Conservation (phyloP, 352 stramenopile genomes). For the Phytophthora cryptogea region DNA sequence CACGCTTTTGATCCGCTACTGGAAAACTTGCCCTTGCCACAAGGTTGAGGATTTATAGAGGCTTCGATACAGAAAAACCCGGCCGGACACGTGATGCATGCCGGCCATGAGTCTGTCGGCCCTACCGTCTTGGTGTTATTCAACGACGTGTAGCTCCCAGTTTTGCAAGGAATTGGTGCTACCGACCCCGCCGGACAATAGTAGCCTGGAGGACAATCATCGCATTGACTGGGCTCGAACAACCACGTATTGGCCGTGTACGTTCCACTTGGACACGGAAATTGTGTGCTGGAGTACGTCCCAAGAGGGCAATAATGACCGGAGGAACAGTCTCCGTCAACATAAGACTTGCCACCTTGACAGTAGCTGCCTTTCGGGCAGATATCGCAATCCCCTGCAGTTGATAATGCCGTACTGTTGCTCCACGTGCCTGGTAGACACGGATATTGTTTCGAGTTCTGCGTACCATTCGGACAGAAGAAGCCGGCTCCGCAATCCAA, state of each 20-base stretch:
- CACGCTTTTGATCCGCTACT: conserved; percentile 58
- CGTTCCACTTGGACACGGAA: conserved; percentile 84
- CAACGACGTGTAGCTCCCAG: conserved; percentile 71
- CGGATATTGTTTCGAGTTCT: conserved; percentile 68
- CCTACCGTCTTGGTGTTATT: conserved; percentile 78
- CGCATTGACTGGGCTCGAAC: conserved; percentile 75
- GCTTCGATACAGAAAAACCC: conserved; percentile 85
- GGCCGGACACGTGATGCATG: conserved; percentile 75
- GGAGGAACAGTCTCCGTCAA: conserved; percentile 71
- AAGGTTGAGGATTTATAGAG: conserved; percentile 61
- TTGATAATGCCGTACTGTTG: conserved; percentile 62
- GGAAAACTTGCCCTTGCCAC: conserved; percentile 71
- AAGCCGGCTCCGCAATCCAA: conserved; percentile 70
- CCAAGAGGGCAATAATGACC: conserved; percentile 91
- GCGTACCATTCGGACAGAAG: conserved; percentile 85
- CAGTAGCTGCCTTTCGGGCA: conserved; percentile 90
- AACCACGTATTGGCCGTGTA: conserved; percentile 80
- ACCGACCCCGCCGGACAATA: conserved; percentile 76
- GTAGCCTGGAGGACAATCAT: conserved; percentile 76
- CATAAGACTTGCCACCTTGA: conserved; percentile 70
- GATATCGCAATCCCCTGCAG: conserved; percentile 69
- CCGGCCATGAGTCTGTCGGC: conserved; percentile 53
- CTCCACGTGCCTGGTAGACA: conserved; percentile 91
- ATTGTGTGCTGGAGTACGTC: conserved; percentile 65
- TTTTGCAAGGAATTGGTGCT: conserved; percentile 66